Conservation (phyloP, 768 basidiomycete genomes). For the Phylloporus sp. region DNA sequence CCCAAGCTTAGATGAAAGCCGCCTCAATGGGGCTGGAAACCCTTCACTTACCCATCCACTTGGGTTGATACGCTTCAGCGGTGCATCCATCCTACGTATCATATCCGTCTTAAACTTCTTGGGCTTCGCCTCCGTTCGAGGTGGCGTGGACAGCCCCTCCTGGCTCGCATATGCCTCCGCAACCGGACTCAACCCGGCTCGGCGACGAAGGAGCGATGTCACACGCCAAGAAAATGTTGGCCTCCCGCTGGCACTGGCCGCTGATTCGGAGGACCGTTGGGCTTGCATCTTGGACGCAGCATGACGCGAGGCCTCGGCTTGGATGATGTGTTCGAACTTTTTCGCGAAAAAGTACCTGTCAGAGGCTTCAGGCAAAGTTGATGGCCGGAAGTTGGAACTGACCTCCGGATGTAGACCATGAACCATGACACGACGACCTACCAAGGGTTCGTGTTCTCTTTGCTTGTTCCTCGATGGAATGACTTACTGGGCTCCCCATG, state of each 20-base stretch:
- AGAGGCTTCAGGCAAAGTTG: not conserved
- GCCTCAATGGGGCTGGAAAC: constrained; percentile 24
- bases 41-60: constrained; percentile 66
- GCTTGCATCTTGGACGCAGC: constrained; percentile 18
- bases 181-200: constrained; percentile 26
- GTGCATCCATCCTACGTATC: constrained; percentile 70
- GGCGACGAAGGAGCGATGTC: constrained; percentile 32
- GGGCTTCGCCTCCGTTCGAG: constrained; percentile 23
- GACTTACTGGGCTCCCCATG: constrained; percentile 65
- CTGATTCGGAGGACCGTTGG: constrained; percentile 20
- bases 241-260: constrained; percentile 15
- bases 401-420: constrained; percentile 78
- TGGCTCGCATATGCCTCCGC: constrained; percentile 18
- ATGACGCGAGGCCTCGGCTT: constrained; percentile 36
- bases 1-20: constrained; percentile 6
- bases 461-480: not conserved
- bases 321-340: constrained; percentile 61
- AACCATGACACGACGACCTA: constrained; percentile 80
- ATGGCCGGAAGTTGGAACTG: not conserved
- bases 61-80: constrained; percentile 67
- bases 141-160: constrained; percentile 11
- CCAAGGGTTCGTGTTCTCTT: not conserved
- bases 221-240: constrained; percentile 27
- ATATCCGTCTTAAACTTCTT: constrained; percentile 57
- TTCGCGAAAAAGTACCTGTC: constrained; percentile 64